Percentiles rank a stretch among this genome's conserved stretches.
Evolutionary conservation across 495 filamentous ascomycete genomes (phyloP).

Genomic region (Apiosordaria backusii): DNA sequence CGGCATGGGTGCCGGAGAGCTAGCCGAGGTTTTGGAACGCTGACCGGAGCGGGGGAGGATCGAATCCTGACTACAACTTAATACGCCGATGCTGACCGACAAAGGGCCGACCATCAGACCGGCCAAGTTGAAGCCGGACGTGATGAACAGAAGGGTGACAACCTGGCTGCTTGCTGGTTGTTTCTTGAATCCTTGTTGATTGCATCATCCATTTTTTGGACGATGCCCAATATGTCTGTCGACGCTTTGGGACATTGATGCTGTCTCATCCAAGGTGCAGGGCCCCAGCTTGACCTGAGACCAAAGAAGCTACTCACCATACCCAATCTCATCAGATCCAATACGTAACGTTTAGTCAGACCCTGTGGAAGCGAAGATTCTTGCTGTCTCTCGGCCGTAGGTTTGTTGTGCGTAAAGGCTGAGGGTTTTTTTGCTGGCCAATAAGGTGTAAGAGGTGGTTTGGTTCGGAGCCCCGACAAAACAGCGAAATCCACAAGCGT

Average conservation of each 20-base stretch:
- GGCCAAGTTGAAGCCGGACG: neutral
- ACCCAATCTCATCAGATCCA: neutral
- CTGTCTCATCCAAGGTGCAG: neutral
- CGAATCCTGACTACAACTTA: neutral
- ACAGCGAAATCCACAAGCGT: neutral
- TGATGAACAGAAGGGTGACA: neutral
- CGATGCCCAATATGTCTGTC: neutral
- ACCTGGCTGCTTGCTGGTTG: too few relatives aligned
- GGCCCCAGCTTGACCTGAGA: neutral
- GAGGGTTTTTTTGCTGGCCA: neutral
- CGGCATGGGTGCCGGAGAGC: neutral
- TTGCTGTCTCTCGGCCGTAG: neutral
- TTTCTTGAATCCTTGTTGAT: neutral
- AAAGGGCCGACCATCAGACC: constrained; percentile 10
- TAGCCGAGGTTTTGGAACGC: constrained; percentile 1
- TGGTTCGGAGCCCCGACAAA: neutral
- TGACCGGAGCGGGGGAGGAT: neutral
- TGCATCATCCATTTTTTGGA: constrained; percentile 3
- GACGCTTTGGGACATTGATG: neutral
- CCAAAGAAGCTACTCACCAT: neutral
- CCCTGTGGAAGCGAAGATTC: neutral
- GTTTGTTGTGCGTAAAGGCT: neutral
- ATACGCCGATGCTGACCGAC: constrained; percentile 15
- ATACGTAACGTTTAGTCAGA: neutral
- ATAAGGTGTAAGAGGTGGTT: neutral